A percentile compares a stretch with the other conserved stretches of the same genome.
Conservation (phyloP, 768 basidiomycete species). For the Polyporus arcularius region DNA sequence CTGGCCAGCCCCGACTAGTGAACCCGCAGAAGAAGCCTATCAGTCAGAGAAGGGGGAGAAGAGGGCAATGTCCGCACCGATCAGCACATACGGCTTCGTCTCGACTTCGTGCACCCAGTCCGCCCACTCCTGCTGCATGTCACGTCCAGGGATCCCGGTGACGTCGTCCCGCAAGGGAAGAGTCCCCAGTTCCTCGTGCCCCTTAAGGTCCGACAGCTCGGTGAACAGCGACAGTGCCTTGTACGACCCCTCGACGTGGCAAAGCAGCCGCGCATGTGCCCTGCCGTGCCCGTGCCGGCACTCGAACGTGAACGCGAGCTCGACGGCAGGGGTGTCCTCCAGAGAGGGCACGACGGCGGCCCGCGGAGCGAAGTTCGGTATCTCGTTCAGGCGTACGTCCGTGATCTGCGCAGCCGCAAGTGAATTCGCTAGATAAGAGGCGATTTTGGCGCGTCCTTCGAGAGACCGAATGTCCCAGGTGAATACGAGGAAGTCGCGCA, state of each 20-base stretch:
- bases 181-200: constrained; percentile 35
- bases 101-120: constrained; percentile 40
- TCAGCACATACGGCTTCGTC: constrained; percentile 39
- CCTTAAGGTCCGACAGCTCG: constrained; percentile 34
- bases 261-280: constrained; percentile 37
- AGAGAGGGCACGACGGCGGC: constrained; percentile 13
- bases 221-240: constrained; percentile 40
- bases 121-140: constrained; percentile 30
- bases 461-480: constrained; percentile 45
- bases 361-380: constrained; percentile 20
- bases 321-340: constrained; percentile 28
- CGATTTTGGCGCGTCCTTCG: constrained; percentile 35
- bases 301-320: constrained; percentile 40
- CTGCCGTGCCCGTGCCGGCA: constrained; percentile 34
- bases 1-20: constrained; percentile 63
- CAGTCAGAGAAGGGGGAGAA: not conserved
- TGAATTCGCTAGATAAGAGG: constrained; percentile 30
- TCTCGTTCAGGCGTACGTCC: constrained; percentile 30
- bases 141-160: constrained; percentile 36
- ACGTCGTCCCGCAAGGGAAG: constrained; percentile 37
- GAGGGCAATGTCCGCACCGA: constrained; percentile 29
- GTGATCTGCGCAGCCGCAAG: constrained; percentile 28
- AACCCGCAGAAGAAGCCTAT: not conserved
- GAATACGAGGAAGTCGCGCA: constrained; percentile 45
- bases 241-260: constrained; percentile 28